Percentiles rank a stretch among this genome's conserved stretches.
phyloP scores from a whole-genome alignment of 805 yeast species.

The Hemisphaericaspora nanyangensis region DNA sequence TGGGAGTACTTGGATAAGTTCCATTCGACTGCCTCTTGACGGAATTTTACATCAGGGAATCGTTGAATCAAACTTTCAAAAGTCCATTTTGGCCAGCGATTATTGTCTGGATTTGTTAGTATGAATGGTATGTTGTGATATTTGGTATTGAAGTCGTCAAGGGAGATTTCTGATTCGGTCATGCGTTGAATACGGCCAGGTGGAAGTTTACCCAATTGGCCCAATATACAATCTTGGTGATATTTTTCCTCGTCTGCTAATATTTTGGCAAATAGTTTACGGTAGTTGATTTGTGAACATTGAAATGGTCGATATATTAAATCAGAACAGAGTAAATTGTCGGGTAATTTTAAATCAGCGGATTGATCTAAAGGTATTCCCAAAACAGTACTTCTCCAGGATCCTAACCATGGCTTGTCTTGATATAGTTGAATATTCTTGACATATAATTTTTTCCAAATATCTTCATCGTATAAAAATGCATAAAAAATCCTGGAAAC shows the following conservation, averaged over 20 bases:
- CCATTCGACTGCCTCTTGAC: conserved; percentile 89
- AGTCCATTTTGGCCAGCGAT: conserved; percentile 68
- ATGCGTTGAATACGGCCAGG: conserved; percentile 52
- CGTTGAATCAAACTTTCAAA: conserved; percentile 43
- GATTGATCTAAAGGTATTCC: conserved; percentile 24
- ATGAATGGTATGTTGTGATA: conserved; percentile 66
- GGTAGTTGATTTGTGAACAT: conserved; percentile 67
- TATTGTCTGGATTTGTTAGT: conserved; percentile 26
- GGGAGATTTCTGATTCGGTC: conserved; percentile 39
- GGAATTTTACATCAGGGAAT: conserved; percentile 60
- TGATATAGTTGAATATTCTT: conserved; percentile 10
- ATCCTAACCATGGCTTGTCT: conserved; percentile 60
- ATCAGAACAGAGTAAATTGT: conserved; percentile 65
- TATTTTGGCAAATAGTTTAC: conserved; percentile 42
- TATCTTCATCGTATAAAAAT: conserved; percentile 68
- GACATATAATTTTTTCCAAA: conserved; percentile 67
- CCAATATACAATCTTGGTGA: conserved; percentile 17
- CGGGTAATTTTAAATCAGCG: conserved; percentile 48
- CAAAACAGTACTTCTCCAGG: conserved; percentile 70
- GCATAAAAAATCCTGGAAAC: conserved; percentile 70
- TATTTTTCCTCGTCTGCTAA: conserved; percentile 43
- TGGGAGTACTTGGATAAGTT: conserved; percentile 54
- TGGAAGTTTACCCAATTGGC: conserved; percentile 16
- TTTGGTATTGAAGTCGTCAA: conserved; percentile 41
- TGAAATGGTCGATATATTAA: conserved; percentile 79